Evolutionary conservation across 2,329 filamentous ascomycete genomes (phyloP).

Genomic region (Aureobasidium sp.): DNA sequence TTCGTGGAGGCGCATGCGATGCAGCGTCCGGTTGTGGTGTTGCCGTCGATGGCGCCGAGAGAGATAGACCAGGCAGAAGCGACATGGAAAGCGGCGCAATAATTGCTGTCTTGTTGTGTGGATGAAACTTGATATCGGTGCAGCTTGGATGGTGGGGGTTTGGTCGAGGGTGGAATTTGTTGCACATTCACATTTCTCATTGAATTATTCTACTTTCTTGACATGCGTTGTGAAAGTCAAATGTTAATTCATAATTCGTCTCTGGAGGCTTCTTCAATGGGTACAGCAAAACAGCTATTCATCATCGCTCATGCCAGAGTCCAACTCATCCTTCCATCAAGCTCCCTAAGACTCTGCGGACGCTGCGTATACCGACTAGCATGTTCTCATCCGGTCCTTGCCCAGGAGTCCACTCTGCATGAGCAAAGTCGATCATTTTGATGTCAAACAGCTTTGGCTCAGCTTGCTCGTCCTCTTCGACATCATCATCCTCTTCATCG

Average conservation of each 20-base stretch:
- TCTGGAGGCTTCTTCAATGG: background rate
- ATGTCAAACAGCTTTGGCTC: conserved; percentile 64
- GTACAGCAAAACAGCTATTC: no score
- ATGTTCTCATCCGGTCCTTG: conserved; percentile 80
- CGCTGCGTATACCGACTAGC: conserved; percentile 64
- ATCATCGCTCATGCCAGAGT: background rate
- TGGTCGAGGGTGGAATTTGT: background rate
- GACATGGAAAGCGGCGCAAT: background rate
- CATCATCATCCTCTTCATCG: conserved; percentile 46
- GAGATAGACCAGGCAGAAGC: conserved; percentile 39
- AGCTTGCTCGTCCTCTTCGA: conserved; percentile 46
- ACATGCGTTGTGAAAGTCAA: background rate
- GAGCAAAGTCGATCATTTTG: conserved; percentile 95
- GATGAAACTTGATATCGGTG: background rate
- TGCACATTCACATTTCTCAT: background rate
- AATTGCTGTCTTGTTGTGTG: background rate
- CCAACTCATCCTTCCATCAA: conserved; percentile 35
- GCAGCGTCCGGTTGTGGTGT: conserved; percentile 18
- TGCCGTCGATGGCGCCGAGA: conserved; percentile 27
- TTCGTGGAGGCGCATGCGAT: conserved; percentile 27
- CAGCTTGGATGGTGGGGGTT: background rate
- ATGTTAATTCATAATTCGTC: background rate
- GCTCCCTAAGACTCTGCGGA: conserved; percentile 64
- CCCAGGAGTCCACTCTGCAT: conserved; percentile 76
- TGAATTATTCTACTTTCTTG: background rate